Evolutionary conservation across 192 early-diverging fungal genomes (phyloP).

Genomic region (Phycomyces blakesleeanus): DNA sequence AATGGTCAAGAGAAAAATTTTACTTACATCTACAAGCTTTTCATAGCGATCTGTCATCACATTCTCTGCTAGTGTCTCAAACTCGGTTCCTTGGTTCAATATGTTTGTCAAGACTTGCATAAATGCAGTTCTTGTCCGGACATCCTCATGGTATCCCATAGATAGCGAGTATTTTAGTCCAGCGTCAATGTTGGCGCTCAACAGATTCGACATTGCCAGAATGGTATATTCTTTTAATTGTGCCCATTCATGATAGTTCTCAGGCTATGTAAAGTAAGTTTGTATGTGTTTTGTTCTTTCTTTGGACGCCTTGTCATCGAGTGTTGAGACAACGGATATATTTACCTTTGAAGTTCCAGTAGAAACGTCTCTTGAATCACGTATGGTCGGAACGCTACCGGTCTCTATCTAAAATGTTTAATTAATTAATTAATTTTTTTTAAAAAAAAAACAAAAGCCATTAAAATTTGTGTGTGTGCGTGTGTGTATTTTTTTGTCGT

Average conservation of each 20-base stretch:
- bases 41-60: conserved; percentile 56
- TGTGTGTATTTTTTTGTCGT: too few relatives aligned
- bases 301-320: too few relatives aligned
- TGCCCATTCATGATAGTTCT: conserved; percentile 34
- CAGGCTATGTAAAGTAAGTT: background rate
- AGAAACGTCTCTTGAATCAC: too few relatives aligned
- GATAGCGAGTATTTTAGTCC: conserved; percentile 73
- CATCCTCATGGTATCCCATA: conserved; percentile 77
- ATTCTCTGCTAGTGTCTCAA: conserved; percentile 61
- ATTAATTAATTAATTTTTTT: too few relatives aligned
- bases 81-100: conserved; percentile 68
- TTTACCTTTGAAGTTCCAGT: too few relatives aligned
- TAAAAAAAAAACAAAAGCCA: too few relatives aligned
- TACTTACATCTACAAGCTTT: conserved; percentile 55
- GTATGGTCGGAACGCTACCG: too few relatives aligned
- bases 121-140: conserved; percentile 69
- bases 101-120: conserved; percentile 79
- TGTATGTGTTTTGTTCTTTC: too few relatives aligned
- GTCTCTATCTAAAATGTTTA: too few relatives aligned
- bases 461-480: too few relatives aligned
- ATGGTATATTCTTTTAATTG: conserved; percentile 63
- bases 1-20: background rate
- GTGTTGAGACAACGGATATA: too few relatives aligned
- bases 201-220: conserved; percentile 70
- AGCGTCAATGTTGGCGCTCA: conserved; percentile 77